Base-by-base conservation (phyloP, 2,329 filamentous ascomycete species). In the Cladosporium phlei region DNA sequence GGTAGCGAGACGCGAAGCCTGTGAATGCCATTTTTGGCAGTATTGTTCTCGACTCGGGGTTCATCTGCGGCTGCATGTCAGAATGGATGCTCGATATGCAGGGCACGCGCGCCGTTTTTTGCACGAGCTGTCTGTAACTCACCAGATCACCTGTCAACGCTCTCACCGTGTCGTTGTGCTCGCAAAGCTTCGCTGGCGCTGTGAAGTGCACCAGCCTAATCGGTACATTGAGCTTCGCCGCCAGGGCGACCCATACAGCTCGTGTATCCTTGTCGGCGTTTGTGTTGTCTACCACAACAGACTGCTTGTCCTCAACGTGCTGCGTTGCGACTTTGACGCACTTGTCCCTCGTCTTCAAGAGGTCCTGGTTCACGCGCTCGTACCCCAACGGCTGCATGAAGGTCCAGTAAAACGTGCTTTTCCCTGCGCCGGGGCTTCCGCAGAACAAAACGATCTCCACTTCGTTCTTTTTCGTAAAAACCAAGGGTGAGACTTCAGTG, bases 261-360 rank as follows among this genome's bases (percentile, higher is more conserved):
- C 93, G 78, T 19, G 84, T 88, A 43, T 87, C 84, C 9, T 74
- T 65, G 67, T 95, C 86, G 22, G 90, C 80, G 63, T 98, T 98
- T n/a, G 93, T 97, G 65, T 95, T 97, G 67, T 98, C 93, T 49
- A 97, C 77, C 20, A 77, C 88, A 3, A 95, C 80, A 2, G 86
- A 86, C 17, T 74, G 74, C 2, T 83, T 82, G 19, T 78, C 74
- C 30, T 74, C 66, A 32, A 97, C 71, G 37, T 78, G 67, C 35
- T 85, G 78, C 39, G 72, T 75, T 11, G 90, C 88, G 19, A 77
- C 79, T 66, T 88, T 86, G 50, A 96, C 68, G 64, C 79, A 83
- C 65, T 74, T 80, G 39, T 78, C 76, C 47, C 79, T 73, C 22
- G 79, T 84, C 66, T 95, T 95, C 37, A 96, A 74, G 2, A 76